Conservation (phyloP, 352 stramenopile species). For the Pythium aphanidermatum region DNA sequence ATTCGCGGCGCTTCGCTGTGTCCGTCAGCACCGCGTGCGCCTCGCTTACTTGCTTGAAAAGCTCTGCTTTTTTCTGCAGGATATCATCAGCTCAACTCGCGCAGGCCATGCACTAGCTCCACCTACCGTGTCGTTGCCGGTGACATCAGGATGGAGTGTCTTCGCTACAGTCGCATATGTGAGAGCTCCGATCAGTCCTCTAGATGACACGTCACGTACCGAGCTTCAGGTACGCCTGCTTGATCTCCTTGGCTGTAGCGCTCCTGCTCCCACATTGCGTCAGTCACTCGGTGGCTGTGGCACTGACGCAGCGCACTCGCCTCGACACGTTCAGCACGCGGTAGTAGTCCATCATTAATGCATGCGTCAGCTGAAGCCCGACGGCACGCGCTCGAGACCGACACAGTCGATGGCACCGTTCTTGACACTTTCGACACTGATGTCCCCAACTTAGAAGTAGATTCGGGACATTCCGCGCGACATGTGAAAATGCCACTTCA, state of each 20-base stretch:
- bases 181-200: background rate
- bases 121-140: conserved; percentile 57
- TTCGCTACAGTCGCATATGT: conserved; percentile 30
- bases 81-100: background rate
- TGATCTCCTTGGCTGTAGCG: conserved; percentile 70
- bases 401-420: conserved; percentile 1
- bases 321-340: conserved; percentile 69
- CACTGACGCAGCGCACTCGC: conserved; percentile 15
- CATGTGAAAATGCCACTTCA: too few species aligned
- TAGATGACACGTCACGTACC: conserved; percentile 23
- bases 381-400: background rate
- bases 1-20: conserved; percentile 43
- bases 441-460: too few species aligned
- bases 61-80: conserved; percentile 61
- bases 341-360: conserved; percentile 84
- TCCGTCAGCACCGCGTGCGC: conserved; percentile 76
- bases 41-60: conserved; percentile 82
- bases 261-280: conserved; percentile 19
- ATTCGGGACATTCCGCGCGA: too few species aligned
- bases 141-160: conserved; percentile 81
- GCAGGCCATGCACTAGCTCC: background rate
- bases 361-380: too few species aligned
- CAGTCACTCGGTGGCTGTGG: background rate
- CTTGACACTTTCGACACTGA: conserved; percentile 8
- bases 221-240: conserved; percentile 69